Base-by-base conservation (phyloP, 441 rosid species). In the Populus hybrid region DNA sequence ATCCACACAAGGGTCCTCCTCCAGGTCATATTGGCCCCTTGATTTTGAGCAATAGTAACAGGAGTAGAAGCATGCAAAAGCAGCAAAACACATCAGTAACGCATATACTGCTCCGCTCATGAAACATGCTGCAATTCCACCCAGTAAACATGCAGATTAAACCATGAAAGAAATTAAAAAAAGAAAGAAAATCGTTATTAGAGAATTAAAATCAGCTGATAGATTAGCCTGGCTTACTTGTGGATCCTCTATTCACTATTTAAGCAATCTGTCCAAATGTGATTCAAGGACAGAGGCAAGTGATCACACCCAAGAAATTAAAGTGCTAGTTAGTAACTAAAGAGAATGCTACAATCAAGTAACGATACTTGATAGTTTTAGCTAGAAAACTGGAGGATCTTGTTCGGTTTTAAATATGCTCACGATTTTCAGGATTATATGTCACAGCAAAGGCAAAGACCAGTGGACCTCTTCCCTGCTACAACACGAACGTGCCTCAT, bases 181-280 rank as follows among this genome's bases (percentile, higher is more conserved):
- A 5, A 11, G n/a, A 57, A 4, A 16, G 11, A 28, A 1, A 72
- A 23, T 8, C 10, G 5, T 34, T 34, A 0, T 72, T 10, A 38
- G 0, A 72, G 20, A 26, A 20, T 10, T 4, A 18, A 21, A 64
- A 30, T 64, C 36, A 68, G 24, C 18, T 10, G 70, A 69, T 32
- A 30, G 30, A 3, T 26, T 21, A 36, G 24, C 42, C 2, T 5
- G 21, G 10, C 65, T 73, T 73, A 73, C 76, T 30, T 32, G 76
- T 20, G 14, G 83, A 80, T 68, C 46, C 91, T 81, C 85, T 76
- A 74, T 89, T 91, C 40, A 86, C 85, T 42, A 88, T 82, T 79
- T 91, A 92, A 5, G 90, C 90, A 57, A 89, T 90, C 66, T 82
- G 88, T 28, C 92, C 95, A 32, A 91, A 91, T 0, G 91, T 79